Conservation (phyloP, 1,284 basidiomycete genomes). For the Phaffia rhodozyma region DNA sequence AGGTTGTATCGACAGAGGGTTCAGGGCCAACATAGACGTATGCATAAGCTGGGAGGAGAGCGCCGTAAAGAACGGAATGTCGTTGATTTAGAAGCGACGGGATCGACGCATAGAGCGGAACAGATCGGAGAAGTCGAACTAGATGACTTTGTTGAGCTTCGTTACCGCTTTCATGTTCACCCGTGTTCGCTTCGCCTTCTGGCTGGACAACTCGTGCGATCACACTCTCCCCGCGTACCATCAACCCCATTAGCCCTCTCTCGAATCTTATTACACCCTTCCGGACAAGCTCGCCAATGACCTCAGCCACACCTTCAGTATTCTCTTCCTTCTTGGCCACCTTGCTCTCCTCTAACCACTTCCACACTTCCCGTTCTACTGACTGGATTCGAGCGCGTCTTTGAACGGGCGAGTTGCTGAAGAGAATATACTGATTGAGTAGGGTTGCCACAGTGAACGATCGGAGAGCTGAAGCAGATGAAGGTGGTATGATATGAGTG, state of each 20-base stretch:
- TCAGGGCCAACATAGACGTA: not conserved
- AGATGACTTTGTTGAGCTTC: no score
- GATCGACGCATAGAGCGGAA: slow-evolving; percentile 10
- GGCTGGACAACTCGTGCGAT: not conserved
- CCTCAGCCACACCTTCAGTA: slow-evolving; percentile 7
- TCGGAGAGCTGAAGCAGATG: slow-evolving; percentile 66
- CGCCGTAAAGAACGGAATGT: slow-evolving; percentile 12
- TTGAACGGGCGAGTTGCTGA: not conserved
- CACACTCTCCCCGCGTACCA: not conserved
- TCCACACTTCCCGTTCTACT: not conserved
- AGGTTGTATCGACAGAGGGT: not conserved
- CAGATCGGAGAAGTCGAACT: slow-evolving; percentile 1
- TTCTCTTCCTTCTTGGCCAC: slow-evolving; percentile 7
- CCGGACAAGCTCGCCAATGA: slow-evolving; percentile 11
- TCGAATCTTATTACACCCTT: not conserved
- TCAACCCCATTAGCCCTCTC: slow-evolving; percentile 7
- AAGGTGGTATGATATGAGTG: slow-evolving; percentile 60
- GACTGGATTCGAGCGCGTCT: not conserved
- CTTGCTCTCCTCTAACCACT: slow-evolving; percentile 11
- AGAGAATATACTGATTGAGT: slow-evolving; percentile 34
- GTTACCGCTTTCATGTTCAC: not conserved
- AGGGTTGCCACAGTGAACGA: slow-evolving; percentile 68
- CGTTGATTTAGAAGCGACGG: slow-evolving; percentile 10
- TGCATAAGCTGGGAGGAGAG: not conserved
- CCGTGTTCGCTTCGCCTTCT: not conserved